Conservation (phyloP, 805 yeast species). For the Hanseniaspora clermontiae region DNA sequence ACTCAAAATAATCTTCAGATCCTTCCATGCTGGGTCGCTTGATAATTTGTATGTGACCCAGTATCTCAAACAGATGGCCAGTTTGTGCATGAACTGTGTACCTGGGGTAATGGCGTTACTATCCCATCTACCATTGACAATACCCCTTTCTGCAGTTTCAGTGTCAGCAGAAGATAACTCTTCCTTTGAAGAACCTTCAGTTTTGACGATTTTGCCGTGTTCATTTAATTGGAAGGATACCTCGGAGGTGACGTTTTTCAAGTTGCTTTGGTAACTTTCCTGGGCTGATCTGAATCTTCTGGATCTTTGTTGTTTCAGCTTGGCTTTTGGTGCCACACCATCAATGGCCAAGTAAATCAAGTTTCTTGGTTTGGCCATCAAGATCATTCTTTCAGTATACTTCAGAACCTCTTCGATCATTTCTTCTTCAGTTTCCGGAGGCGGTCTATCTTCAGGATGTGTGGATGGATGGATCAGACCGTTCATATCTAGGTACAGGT, state of each 20-base stretch:
- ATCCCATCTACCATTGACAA: slow-evolving; percentile 77
- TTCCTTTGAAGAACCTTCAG: slow-evolving; percentile 30
- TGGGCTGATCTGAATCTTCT: slow-evolving; percentile 85
- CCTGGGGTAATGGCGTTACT: slow-evolving; percentile 97
- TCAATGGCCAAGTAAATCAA: slow-evolving; percentile 91
- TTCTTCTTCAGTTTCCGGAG: slow-evolving; percentile 93
- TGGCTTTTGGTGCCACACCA: slow-evolving; percentile 98
- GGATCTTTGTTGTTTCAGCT: slow-evolving; percentile 93
- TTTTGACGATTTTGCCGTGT: slow-evolving; percentile 29
- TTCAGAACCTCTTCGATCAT: slow-evolving; percentile 89
- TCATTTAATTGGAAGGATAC: slow-evolving; percentile 37
- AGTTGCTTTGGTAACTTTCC: slow-evolving; percentile 63
- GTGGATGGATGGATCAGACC: slow-evolving; percentile 99
- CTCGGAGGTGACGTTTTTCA: slow-evolving; percentile 22
- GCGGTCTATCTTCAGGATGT: slow-evolving; percentile 91
- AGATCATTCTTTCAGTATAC: slow-evolving; percentile 81
- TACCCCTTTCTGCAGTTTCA: slow-evolving; percentile 32
- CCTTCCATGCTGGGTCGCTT: slow-evolving; percentile 87
- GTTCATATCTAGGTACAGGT: slow-evolving; percentile 90
- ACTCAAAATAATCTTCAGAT: slow-evolving; percentile 75
- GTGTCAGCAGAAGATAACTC: slow-evolving; percentile 53
- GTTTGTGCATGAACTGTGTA: slow-evolving; percentile 89
- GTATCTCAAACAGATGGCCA: slow-evolving; percentile 70
- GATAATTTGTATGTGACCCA: slow-evolving; percentile 87
- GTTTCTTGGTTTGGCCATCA: slow-evolving; percentile 91